Conservation (phyloP, 2,329 filamentous ascomycete genomes). For the Blumeria graminis region DNA sequence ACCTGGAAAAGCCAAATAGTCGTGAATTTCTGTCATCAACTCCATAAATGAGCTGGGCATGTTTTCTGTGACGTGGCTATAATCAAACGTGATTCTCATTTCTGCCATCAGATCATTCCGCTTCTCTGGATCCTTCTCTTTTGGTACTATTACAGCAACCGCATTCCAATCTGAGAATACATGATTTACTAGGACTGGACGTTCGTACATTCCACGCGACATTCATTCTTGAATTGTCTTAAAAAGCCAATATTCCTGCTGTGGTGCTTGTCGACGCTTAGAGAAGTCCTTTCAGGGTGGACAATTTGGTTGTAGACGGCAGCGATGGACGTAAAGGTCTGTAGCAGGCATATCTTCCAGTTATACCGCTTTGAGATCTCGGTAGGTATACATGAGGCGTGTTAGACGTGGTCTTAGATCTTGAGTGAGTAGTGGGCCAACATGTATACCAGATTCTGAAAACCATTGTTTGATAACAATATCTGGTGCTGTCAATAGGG, state of each 20-base stretch:
- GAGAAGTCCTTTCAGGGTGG: background rate
- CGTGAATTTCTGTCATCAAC: background rate
- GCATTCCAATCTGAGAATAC: background rate
- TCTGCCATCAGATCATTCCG: background rate
- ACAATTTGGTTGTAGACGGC: background rate
- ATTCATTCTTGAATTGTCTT: background rate
- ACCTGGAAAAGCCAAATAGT: background rate
- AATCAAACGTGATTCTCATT: background rate
- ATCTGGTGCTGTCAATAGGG: background rate
- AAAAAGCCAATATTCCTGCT: background rate
- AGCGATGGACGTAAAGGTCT: no score
- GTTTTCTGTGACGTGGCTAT: conserved; percentile 1
- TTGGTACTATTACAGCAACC: background rate
- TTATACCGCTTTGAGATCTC: background rate
- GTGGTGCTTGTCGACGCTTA: background rate
- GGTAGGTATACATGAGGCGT: no score
- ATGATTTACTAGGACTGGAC: background rate
- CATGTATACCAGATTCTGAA: no score
- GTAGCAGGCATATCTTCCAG: no score
- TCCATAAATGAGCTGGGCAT: background rate
- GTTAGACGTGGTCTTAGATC: no score
- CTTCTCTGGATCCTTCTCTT: background rate
- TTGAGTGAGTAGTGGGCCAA: no score
- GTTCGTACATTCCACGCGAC: background rate
- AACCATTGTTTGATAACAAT: background rate